phyloP scores from a whole-genome alignment of 2,329 filamentous ascomycete genomes.

The Claviceps pazoutovae region DNA sequence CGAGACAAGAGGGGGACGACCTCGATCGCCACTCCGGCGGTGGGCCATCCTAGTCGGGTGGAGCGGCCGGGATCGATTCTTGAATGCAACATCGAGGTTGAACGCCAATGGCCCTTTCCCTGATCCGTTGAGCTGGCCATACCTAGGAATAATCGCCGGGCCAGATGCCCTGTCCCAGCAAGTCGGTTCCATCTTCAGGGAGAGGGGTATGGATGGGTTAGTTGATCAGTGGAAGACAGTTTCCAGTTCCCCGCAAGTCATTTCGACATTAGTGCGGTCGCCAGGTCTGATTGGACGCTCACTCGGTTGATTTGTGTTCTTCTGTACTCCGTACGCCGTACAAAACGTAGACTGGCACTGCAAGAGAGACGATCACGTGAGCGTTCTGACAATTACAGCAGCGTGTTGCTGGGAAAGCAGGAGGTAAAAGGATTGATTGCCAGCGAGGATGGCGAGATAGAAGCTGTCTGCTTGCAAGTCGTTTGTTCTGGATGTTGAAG shows the following conservation, averaged over 20 bases:
- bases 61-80: background rate
- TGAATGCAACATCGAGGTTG: conserved; percentile 1
- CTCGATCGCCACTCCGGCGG: conserved; percentile 3
- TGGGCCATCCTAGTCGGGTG: conserved; percentile 1
- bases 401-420: background rate
- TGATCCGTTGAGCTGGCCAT: background rate
- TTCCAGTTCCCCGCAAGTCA: background rate
- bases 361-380: background rate
- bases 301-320: background rate
- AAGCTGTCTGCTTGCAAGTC: background rate
- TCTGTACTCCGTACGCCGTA: background rate
- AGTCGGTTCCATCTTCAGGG: background rate
- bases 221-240: background rate
- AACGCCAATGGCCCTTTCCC: background rate
- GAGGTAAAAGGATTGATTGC: background rate
- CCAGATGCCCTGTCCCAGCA: background rate
- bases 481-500: background rate
- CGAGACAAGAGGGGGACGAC: conserved; percentile 1
- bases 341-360: no score
- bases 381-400: background rate
- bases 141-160: background rate
- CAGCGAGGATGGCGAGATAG: background rate
- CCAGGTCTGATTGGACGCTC: background rate
- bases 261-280: background rate
- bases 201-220: background rate